phyloP scores from a whole-genome alignment of 306 rosid genomes.

The Corylus avellana region DNA sequence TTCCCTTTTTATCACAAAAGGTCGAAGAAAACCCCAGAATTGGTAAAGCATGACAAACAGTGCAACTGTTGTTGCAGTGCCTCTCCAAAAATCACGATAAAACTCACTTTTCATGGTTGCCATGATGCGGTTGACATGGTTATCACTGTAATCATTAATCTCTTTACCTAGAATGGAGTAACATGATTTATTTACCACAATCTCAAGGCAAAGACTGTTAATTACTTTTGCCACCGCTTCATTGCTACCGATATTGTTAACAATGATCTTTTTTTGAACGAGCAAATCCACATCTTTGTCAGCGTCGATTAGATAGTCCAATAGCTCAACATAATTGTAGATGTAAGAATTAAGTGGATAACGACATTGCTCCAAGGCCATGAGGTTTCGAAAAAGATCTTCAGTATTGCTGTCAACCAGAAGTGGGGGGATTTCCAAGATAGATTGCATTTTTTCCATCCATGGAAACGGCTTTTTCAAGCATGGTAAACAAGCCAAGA shows the following conservation, averaged over 20 bases:
- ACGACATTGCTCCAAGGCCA: conserved; percentile 35
- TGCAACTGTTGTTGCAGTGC: conserved; percentile 30
- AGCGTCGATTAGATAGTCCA: conserved; percentile 24
- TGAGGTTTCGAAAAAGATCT: conserved; percentile 24
- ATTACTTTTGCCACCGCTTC: conserved; percentile 15
- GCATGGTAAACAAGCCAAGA: conserved; percentile 4
- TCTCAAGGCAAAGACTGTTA: conserved; percentile 7
- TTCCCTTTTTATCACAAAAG: not conserved
- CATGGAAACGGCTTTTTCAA: not conserved
- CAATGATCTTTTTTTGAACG: conserved; percentile 13
- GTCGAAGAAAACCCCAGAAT: not conserved
- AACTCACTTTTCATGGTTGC: conserved; percentile 30
- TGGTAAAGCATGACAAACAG: not conserved
- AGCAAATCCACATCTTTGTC: conserved; percentile 26
- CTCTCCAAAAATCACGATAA: conserved; percentile 38
- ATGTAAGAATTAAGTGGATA: conserved; percentile 9
- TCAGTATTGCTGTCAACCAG: conserved; percentile 1
- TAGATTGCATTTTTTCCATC: not conserved
- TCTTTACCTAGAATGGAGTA: not conserved
- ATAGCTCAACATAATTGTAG: conserved; percentile 28
- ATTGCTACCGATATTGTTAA: conserved; percentile 27
- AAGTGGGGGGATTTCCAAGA: conserved; percentile 6
- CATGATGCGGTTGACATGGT: conserved; percentile 4
- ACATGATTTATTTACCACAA: not conserved
- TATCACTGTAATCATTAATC: not conserved